phyloP scores from a whole-genome alignment of 139 green algal species.

The Asterochloris sp. region DNA sequence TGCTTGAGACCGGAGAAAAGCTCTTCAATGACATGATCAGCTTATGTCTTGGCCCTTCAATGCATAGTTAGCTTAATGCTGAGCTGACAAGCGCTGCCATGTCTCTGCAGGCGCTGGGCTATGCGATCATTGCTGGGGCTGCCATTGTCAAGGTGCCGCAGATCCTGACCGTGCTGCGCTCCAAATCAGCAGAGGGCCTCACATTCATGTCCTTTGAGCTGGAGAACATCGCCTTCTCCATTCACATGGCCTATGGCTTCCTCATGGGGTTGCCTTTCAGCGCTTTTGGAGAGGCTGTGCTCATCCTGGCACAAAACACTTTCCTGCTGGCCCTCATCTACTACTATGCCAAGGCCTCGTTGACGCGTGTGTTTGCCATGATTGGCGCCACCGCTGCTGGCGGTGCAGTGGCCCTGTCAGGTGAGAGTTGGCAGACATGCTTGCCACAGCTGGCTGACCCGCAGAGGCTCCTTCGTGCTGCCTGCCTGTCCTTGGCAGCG shows the following conservation, averaged over 20 bases:
- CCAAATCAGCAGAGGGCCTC: slow-evolving; percentile 64
- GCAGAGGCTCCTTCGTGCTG: background rate
- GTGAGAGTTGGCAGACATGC: background rate
- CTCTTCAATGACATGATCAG: too few species aligned
- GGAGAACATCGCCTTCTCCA: slow-evolving; percentile 61
- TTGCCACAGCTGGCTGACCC: slow-evolving; percentile 17
- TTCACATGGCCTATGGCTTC: slow-evolving; percentile 68
- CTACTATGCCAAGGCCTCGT: slow-evolving; percentile 33
- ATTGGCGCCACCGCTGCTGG: background rate
- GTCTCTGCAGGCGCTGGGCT: slow-evolving; percentile 57
- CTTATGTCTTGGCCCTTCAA: too few species aligned
- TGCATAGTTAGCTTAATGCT: too few species aligned
- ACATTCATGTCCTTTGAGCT: slow-evolving; percentile 66
- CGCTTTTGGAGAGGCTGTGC: slow-evolving; percentile 71
- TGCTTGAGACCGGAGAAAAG: too few species aligned
- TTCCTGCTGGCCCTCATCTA: slow-evolving; percentile 73
- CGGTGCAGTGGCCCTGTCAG: slow-evolving; percentile 10
- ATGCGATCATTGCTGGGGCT: slow-evolving; percentile 61
- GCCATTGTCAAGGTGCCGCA: slow-evolving; percentile 79
- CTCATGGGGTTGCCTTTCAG: slow-evolving; percentile 66
- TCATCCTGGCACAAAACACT: slow-evolving; percentile 58
- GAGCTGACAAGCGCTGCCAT: background rate
- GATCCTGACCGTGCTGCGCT: slow-evolving; percentile 49
- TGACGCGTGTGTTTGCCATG: slow-evolving; percentile 2
- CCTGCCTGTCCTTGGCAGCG: background rate